phyloP scores from a whole-genome alignment of 2,329 filamentous ascomycete genomes.

The Periconia sp. region DNA sequence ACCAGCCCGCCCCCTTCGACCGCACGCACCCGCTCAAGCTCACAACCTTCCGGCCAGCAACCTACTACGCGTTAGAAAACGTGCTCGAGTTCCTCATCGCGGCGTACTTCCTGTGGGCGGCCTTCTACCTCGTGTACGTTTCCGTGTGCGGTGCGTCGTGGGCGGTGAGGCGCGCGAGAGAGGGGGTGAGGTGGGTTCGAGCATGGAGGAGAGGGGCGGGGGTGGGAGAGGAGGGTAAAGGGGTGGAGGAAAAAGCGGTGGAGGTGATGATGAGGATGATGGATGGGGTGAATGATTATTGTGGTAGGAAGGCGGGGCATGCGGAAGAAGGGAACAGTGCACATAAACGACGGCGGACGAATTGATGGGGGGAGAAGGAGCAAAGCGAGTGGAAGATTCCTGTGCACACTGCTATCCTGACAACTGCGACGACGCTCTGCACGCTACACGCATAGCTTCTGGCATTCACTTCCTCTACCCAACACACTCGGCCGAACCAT shows the following conservation, averaged over 20 bases:
- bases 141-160: conserved; percentile 7
- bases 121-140: conserved; percentile 17
- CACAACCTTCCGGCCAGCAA: not conserved
- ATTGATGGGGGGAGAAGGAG: too few relatives aligned
- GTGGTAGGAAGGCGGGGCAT: not conserved
- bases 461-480: not conserved
- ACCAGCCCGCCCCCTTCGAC: not conserved
- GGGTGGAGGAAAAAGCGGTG: not conserved
- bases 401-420: too few relatives aligned
- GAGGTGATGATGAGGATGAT: not conserved
- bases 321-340: not conserved
- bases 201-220: not conserved
- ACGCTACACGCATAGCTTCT: not conserved
- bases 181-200: too few relatives aligned
- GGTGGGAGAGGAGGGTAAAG: not conserved
- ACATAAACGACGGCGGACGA: too few relatives aligned
- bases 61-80: conserved; percentile 5
- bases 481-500: not conserved
- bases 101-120: conserved; percentile 8
- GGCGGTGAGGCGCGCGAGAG: not conserved
- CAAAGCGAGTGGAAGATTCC: too few relatives aligned
- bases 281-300: not conserved
- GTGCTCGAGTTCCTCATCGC: conserved; percentile 13
- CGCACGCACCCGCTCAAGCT: not conserved
- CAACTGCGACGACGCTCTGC: too few relatives aligned